phyloP scores from a whole-genome alignment of 2,329 filamentous ascomycete species.

The Dendryphion nanum region DNA sequence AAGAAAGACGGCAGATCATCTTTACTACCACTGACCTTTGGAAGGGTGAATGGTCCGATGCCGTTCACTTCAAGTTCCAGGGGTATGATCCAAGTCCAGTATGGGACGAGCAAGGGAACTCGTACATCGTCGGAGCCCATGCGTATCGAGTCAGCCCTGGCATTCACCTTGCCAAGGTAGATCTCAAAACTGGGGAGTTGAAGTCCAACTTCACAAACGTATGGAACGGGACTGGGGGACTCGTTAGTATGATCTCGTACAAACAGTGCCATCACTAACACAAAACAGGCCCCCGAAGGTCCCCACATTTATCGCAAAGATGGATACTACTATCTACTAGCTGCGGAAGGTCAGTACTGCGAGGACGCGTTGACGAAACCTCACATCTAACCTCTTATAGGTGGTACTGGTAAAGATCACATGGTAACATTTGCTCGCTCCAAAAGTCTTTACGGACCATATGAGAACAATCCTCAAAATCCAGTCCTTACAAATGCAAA shows the following conservation, averaged over 20 bases:
- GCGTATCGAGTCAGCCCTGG: conserved; percentile 25
- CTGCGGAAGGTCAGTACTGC: conserved; percentile 32
- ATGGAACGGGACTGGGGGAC: conserved; percentile 38
- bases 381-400: conserved; percentile 3
- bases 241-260: conserved; percentile 9
- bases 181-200: conserved; percentile 32
- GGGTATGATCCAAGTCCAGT: conserved; percentile 57
- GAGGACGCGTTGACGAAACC: neutral
- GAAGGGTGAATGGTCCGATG: conserved; percentile 48
- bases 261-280: neutral
- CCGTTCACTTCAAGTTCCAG: conserved; percentile 49
- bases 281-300: conserved; percentile 25
- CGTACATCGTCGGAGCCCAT: conserved; percentile 46
- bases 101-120: conserved; percentile 57
- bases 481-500: conserved; percentile 41
- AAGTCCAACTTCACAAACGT: conserved; percentile 20
- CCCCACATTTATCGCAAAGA: conserved; percentile 39
- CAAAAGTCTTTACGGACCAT: conserved; percentile 36
- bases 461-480: conserved; percentile 34
- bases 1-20: conserved; percentile 32
- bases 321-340: conserved; percentile 31
- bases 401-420: conserved; percentile 37
- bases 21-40: conserved; percentile 48
- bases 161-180: conserved; percentile 28
- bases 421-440: conserved; percentile 39